Evolutionary conservation across 352 stramenopile species (phyloP), one percentile per base, ranked within the genome.

Genomic region (Phytophthora idaei): DNA sequence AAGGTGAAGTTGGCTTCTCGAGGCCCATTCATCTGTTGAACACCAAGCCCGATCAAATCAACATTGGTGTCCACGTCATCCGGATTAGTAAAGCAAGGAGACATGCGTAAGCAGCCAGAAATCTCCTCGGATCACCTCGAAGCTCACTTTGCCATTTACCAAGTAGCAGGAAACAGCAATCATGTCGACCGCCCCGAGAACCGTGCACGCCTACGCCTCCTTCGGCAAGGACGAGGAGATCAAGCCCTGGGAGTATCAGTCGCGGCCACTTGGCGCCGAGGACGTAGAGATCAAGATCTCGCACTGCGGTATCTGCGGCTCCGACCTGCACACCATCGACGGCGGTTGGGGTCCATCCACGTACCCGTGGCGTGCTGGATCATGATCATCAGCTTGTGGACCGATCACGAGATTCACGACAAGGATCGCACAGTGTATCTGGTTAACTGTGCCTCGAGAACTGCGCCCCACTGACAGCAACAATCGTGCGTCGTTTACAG

Each of bases 171-270:
- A 50, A 42, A 42, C 10, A 45, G n/a, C 41, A 47, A 47, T 5
- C 10, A 73, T 73, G 55, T 63, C 61, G 6, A 74, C 68, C 52
- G 50, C 47, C 41, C 69, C 59, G 17, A 55, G 60, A 14, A 67
- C 60, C 44, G 46, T 67, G 29, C 41, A 57, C 31, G 59, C 59
- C 61, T 75, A 78, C 62, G 78, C 78, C 34, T 61, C 58, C 51
- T 80, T 80, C 63, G 71, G 54, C 31, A 68, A 74, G 14, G 54
- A 29, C 31, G 48, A 69, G 36, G 41, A 65, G 1, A 27, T 74
- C 49, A 67, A 81, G 61, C 64, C 65, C 2, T 81, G 71, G 69
- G 41, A 73, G 57, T 85, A 81, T 50, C 48, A 65, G 48, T 65
- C 58, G 44, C 58, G 58, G 17, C 58, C 58, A 5, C 48, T 65